Conservation (phyloP, 164 flowering plant species). For the Sextonia rubra region DNA sequence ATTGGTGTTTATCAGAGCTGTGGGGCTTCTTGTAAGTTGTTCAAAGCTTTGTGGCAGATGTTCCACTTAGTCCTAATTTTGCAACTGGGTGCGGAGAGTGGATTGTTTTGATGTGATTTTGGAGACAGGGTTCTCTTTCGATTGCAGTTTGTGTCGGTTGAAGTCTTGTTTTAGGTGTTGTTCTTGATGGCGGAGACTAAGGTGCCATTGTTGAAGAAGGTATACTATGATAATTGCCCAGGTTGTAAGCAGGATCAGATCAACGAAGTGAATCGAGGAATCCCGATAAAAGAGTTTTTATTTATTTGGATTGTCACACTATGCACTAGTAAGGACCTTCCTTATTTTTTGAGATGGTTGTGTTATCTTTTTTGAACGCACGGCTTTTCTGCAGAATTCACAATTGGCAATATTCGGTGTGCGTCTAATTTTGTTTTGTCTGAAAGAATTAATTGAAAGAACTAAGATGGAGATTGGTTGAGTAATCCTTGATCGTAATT, state of each 20-base stretch:
- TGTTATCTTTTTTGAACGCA: too few relatives aligned
- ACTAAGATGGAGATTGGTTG: too few relatives aligned
- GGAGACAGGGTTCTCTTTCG: neutral
- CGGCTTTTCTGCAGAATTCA: too few relatives aligned
- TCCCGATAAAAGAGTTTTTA: conserved; percentile 15
- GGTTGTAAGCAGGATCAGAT: conserved; percentile 18
- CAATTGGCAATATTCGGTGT: too few relatives aligned
- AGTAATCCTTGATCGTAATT: too few relatives aligned
- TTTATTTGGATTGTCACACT: conserved; percentile 15
- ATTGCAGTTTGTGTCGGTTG: too few relatives aligned
- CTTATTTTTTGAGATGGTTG: neutral
- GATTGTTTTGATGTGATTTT: neutral
- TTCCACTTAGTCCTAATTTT: neutral
- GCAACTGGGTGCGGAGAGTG: neutral
- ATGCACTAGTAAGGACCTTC: conserved; percentile 6
- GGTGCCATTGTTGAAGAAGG: conserved; percentile 19
- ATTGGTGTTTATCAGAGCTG: neutral
- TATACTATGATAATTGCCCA: conserved; percentile 34
- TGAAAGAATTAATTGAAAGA: too few relatives aligned
- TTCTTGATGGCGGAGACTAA: conserved; percentile 1
- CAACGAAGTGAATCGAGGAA: conserved; percentile 9
- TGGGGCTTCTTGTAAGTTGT: neutral
- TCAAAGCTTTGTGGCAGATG: neutral
- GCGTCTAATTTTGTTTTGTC: too few relatives aligned
- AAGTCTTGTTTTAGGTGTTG: too few relatives aligned